Percentiles rank a stretch among this genome's conserved stretches.
Evolutionary conservation across 192 early-diverging fungal genomes (phyloP).

Genomic region (Geranomyces michiganensis): DNA sequence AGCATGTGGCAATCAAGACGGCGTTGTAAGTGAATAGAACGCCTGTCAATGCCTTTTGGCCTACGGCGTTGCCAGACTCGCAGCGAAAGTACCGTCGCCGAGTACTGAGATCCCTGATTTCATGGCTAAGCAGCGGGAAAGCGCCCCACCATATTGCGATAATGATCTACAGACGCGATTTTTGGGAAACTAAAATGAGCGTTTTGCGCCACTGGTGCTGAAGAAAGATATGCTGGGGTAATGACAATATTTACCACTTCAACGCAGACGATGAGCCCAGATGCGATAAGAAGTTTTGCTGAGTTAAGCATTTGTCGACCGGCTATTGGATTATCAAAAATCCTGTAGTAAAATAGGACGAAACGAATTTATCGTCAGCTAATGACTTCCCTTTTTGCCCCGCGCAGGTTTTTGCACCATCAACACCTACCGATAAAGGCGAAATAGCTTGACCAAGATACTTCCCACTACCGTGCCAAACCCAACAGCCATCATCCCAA

Average conservation of each 20-base stretch:
- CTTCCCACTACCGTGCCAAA: conserved; percentile 17
- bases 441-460: conserved; percentile 21
- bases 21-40: conserved; percentile 25
- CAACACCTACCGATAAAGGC: conserved; percentile 13
- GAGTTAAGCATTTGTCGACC: neutral
- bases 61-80: conserved; percentile 1
- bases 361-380: neutral
- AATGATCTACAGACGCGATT: neutral
- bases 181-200: neutral
- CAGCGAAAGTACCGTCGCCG: conserved; percentile 21
- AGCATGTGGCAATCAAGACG: conserved; percentile 12
- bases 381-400: neutral
- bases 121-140: conserved; percentile 9
- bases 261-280: neutral
- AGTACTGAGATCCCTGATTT: neutral
- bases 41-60: neutral
- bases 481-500: conserved; percentile 11
- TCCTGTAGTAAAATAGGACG: neutral
- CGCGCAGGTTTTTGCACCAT: neutral
- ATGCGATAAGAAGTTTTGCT: neutral
- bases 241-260: conserved; percentile 2
- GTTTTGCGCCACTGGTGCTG: too few species aligned
- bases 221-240: neutral
- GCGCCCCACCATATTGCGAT: conserved; percentile 8
- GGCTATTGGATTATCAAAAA: conserved; percentile 26